phyloP scores from a whole-genome alignment of 805 yeast genomes.

The Scheffersomyces amazonensis region DNA sequence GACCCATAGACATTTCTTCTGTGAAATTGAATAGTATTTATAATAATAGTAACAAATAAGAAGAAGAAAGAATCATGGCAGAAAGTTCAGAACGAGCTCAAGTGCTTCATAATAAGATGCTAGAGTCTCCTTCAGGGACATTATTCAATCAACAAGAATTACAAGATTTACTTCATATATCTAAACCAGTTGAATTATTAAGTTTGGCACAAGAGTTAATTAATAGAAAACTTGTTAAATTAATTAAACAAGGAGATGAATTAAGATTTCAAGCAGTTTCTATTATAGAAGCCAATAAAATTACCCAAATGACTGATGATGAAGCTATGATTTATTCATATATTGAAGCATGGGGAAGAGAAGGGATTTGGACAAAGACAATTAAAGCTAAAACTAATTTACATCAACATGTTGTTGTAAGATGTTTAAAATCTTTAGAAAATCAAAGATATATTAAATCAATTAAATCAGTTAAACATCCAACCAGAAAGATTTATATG shows the following conservation, averaged over 20 bases:
- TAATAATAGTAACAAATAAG: no score
- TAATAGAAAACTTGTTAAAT: conserved; percentile 60
- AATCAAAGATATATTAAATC: conserved; percentile 79
- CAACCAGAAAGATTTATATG: conserved; percentile 96
- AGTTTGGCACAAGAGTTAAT: conserved; percentile 49
- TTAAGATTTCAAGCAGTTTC: conserved; percentile 75
- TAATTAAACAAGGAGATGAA: conserved; percentile 64
- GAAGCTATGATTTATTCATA: conserved; percentile 89
- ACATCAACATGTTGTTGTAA: conserved; percentile 85
- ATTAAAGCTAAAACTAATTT: conserved; percentile 83
- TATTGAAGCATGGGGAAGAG: conserved; percentile 90
- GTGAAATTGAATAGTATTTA: no score
- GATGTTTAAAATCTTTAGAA: conserved; percentile 80
- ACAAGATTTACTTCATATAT: conserved; percentile 42
- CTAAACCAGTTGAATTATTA: conserved; percentile 45
- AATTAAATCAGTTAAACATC: conserved; percentile 86
- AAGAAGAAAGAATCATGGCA: no score
- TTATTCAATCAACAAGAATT: conserved; percentile 71
- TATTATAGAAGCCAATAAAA: conserved; percentile 69
- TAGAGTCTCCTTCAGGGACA: conserved; percentile 43
- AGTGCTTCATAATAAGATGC: conserved; percentile 63
- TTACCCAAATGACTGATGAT: conserved; percentile 76
- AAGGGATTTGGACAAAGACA: conserved; percentile 95
- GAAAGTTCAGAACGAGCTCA: conserved; percentile 46
- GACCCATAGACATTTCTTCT: no score